Percentiles rank a stretch among this genome's conserved stretches.
phyloP scores from a whole-genome alignment of 179 eudicot genomes.

The Gypsophila paniculata region DNA sequence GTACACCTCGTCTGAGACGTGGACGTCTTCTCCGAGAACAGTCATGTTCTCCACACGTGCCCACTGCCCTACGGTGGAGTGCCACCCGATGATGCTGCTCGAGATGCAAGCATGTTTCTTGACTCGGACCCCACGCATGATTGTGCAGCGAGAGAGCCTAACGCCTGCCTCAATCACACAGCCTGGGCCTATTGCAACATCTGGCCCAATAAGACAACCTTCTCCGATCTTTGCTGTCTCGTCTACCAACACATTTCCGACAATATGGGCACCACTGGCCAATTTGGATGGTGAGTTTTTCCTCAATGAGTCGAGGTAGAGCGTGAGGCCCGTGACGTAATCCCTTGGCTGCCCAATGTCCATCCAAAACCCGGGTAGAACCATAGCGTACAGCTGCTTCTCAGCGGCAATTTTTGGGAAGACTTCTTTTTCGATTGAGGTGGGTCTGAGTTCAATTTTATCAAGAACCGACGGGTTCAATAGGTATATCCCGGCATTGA shows the following conservation, averaged over 20 bases:
- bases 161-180: constrained; percentile 90
- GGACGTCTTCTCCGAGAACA: constrained; percentile 89
- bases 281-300: constrained; percentile 55
- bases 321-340: constrained; percentile 75
- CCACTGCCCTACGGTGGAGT: constrained; percentile 90
- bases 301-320: constrained; percentile 70
- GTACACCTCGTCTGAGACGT: constrained; percentile 79
- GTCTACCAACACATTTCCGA: constrained; percentile 79
- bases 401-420: constrained; percentile 78
- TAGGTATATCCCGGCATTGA: constrained; percentile 82
- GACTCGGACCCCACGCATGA: constrained; percentile 82
- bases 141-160: constrained; percentile 80
- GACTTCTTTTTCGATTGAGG: constrained; percentile 86
- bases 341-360: constrained; percentile 94
- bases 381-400: constrained; percentile 70
- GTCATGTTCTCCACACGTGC: constrained; percentile 92
- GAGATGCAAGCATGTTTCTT: constrained; percentile 89
- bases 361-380: constrained; percentile 90
- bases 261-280: constrained; percentile 57
- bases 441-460: constrained; percentile 65
- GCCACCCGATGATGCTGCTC: constrained; percentile 86
- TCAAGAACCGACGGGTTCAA: constrained; percentile 85
- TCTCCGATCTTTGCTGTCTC: constrained; percentile 82
- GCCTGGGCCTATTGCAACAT: constrained; percentile 87
- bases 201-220: constrained; percentile 91